Evolutionary conservation across 352 stramenopile species (phyloP), one percentile per base, ranked within the genome.

Genomic region (Pythium scleroteichum): DNA sequence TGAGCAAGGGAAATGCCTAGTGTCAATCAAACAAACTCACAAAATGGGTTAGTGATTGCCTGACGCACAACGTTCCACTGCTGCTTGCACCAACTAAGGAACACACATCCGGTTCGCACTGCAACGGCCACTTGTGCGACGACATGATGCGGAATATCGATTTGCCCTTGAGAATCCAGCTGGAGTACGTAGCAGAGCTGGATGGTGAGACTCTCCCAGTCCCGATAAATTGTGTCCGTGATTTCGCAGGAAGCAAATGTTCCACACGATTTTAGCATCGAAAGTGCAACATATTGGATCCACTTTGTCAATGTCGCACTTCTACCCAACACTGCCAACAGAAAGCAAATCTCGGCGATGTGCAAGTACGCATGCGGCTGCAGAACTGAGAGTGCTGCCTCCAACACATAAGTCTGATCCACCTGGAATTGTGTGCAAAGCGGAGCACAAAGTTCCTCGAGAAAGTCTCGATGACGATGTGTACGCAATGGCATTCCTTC

Each of bases 131-230:
- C 73, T 22, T 86, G 71, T 2, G 79, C 78, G 20, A 84, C 72
- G 27, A 91, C 69, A 33, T 68, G 67, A 47, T 75, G 56, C 1
- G 79, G 75, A 4, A 94, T 66, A 16, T 58, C 60, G 40, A 94
- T 72, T 53, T 90, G 76, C 4, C 63, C 59, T 52, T 89, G 69
- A 4, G 79, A 72, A 20, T 88, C 74, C 20, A 94, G 69, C 45
- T 89, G 82, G 1, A 91, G 63, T 5, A 94, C 68, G 52, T 89
- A 91, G 49, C 82, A 90, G 4, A 94, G 69, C 66, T 94, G 85
- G 41, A 91, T 88, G 12, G 82, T 92, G 3, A 94, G 69, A 19
- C 80, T 76, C 49, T 94, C 83, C 85, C 85, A 94, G 52, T 94
- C 85, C 17, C 85, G 80, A 62, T 90, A 91, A 22, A 91, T 79